Evolutionary conservation across 306 rosid genomes (phyloP).

Genomic region (Astragalus glycyphyllos): DNA sequence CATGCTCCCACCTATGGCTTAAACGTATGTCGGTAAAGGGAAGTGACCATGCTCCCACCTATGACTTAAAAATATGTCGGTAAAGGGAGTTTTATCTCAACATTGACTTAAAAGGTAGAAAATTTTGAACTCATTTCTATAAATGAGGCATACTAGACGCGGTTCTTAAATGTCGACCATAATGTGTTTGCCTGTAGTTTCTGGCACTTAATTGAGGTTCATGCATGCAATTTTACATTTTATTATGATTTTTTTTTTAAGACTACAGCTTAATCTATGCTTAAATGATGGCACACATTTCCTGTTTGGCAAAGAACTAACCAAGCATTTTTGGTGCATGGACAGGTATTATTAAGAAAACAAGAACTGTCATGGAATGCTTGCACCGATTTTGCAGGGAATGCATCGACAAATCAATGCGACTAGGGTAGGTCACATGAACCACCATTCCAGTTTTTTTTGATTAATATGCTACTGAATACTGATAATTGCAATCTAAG

Average conservation of each 20-base stretch:
- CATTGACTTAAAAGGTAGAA: constrained; percentile 1
- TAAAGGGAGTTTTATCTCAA: constrained; percentile 21
- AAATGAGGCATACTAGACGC: constrained; percentile 15
- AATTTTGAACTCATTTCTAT: constrained; percentile 2
- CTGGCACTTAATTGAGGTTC: constrained; percentile 19
- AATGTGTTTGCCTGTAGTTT: constrained; percentile 1
- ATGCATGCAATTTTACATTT: constrained; percentile 29
- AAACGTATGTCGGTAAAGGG: not conserved
- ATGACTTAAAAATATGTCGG: not conserved
- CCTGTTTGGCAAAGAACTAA: constrained; percentile 32
- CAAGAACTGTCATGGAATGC: constrained; percentile 98
- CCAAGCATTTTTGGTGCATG: constrained; percentile 19
- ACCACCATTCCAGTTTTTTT: constrained; percentile 32
- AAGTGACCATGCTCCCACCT: not conserved
- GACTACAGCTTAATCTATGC: constrained; percentile 27
- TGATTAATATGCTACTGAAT: constrained; percentile 34
- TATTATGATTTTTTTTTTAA: constrained; percentile 7
- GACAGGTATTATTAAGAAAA: constrained; percentile 89
- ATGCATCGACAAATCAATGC: constrained; percentile 97
- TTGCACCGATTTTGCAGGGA: constrained; percentile 97
- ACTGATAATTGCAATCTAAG: constrained; percentile 24
- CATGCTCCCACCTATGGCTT: not conserved
- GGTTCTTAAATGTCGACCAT: constrained; percentile 23
- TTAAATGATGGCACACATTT: constrained; percentile 20
- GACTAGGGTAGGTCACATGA: constrained; percentile 71